Evolutionary conservation across 1,284 basidiomycete species (phyloP), one percentile per base, ranked within the genome.

Genomic region (Cryptococcus maquisensis): DNA sequence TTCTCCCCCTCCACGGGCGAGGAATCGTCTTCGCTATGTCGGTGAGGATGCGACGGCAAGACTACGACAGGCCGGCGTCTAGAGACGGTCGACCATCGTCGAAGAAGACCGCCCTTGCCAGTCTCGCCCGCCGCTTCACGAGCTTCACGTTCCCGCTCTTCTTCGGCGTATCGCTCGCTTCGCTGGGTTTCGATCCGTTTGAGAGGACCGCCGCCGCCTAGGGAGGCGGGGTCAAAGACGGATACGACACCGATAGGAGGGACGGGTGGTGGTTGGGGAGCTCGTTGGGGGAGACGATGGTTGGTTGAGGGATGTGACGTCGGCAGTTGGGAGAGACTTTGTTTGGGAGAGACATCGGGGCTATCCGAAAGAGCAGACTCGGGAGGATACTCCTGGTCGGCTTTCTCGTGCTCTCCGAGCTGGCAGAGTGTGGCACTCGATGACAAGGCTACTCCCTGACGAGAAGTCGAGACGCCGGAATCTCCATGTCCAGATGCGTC

Each of bases 171-270:
- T 26, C 63, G 37, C 51, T 68, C 60, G 20, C 59, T 51, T 52
- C 66, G 60, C 20, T 61, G 63, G 0, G 69, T 66, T 4, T 66
- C 65, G 32, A 71, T 67, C 20, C 69, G 61, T 38, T 55, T 56
- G 8, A 71, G 57, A 0, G 69, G 69, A 4, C 69, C 69, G 13
- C 69, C 69, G 5, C 69, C 69, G 16, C 69, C 69, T 1, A 57
- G 63, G 2, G 61, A 60, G 12, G 69, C 69, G 2, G 69, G 69
- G 54, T 71, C 69, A 40, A 71, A 58, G 18, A 68, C 54, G 6
- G 59, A 42, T n/a, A 71, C 55, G 41, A 71, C 55, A 51, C 69
- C 69, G 8, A 61, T 58, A 2, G 52, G n/a, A 8, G 62, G 54
- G 21, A 57, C 18, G 13, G 55, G 54, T 16, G 49, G 55, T 9